Evolutionary conservation across 2,329 filamentous ascomycete species (phyloP), one percentile per base, ranked within the genome.

Genomic region (Cyphellophora europaea): DNA sequence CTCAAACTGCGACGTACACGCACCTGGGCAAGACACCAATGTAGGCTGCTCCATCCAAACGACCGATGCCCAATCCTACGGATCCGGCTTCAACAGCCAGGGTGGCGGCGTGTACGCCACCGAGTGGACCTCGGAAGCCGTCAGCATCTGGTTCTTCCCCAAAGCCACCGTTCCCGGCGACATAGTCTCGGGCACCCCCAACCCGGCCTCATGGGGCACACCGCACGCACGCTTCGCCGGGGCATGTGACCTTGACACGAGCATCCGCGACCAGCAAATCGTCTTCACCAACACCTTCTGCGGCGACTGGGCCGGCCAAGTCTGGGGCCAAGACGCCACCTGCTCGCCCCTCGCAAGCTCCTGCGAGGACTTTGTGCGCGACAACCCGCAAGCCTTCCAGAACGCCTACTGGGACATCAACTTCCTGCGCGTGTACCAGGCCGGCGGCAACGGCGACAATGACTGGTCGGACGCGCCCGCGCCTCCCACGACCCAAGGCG

Each of bases 211-310:
- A n/a, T 93, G 87, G 79, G 79, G 77, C 10, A 61, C 56, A 1
- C 83, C 88, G 0, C 54, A 71, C 2, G 83, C 82, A 6, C 66
- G 66, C 19, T 95, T 93, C 59, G 59, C 66, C 3, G 73, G 76
- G 1, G 68, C 65, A 37, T 95, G 89, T 59, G 63, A 88, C 48
- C 81, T 93, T 44, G 65, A 77, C 41, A 45, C 59, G 2, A 71
- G 79, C 57, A 93, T 95, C 63, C 63, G 64, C 40, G 59, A 80
- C 40, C 72, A 93, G 63, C 73, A 79, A 49, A 77, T 95, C 44
- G 73, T 89, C 44, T 79, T 91, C 57, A 77, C 89, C 60, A 91
- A 79, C 1, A 82, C 82, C 5, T 85, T 93, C 56, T 95, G 88
- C 58, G 88, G 88, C 13, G 74, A 81, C 52, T 94, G 87, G 87